Evolutionary conservation across 495 filamentous ascomycete species (phyloP).

Genomic region (Xylaria grammica): DNA sequence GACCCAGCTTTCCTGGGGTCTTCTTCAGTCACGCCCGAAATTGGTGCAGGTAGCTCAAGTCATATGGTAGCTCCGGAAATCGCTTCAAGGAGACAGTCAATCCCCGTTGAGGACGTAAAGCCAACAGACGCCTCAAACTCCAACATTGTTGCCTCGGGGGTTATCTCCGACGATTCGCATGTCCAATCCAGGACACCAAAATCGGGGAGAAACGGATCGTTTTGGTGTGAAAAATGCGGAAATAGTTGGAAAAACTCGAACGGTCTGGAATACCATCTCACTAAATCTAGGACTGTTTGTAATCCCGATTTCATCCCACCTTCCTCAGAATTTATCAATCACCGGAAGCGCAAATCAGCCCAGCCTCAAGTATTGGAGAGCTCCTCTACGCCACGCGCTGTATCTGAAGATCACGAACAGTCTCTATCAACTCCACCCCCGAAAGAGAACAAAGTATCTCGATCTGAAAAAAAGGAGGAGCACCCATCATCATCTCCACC

Average conservation of each 20-base stretch:
- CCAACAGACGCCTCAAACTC: background rate
- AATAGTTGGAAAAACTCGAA: conserved; percentile 56
- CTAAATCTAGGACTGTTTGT: conserved; percentile 52
- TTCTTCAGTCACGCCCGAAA: background rate
- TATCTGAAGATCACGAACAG: conserved; percentile 26
- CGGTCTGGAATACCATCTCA: conserved; percentile 59
- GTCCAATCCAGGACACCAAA: background rate
- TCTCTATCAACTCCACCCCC: conserved; percentile 11
- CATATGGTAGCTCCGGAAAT: background rate
- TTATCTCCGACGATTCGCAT: background rate
- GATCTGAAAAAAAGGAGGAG: background rate
- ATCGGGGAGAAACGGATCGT: conserved; percentile 23
- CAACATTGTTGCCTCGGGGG: background rate
- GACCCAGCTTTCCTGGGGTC: conserved; percentile 25
- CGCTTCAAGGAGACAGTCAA: background rate
- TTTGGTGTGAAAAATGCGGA: conserved; percentile 52
- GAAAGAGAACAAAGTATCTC: conserved; percentile 11
- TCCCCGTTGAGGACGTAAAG: background rate
- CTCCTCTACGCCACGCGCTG: conserved; percentile 31
- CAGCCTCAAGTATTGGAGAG: conserved; percentile 40
- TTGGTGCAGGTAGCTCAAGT: background rate
- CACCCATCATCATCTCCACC: background rate
- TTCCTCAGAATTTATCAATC: conserved; percentile 27
- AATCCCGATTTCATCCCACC: conserved; percentile 54
- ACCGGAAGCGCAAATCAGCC: conserved; percentile 26